Evolutionary conservation across 257 asterid genomes (phyloP).

Genomic region (Nicotiana sylvestris): DNA sequence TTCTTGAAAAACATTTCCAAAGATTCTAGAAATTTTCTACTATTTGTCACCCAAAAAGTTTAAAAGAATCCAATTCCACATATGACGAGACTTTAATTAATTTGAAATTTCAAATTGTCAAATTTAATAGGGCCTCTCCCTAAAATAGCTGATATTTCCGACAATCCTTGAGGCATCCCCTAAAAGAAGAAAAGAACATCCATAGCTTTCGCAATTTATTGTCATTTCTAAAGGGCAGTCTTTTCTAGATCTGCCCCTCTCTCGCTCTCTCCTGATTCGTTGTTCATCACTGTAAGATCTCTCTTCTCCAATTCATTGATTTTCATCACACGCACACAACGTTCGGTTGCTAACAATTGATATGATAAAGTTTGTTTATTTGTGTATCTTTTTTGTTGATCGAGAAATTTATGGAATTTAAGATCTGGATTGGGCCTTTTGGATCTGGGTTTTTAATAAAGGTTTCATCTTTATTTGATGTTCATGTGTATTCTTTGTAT

Average conservation of each 20-base stretch:
- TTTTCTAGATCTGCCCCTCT: constrained; percentile 29
- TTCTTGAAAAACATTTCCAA: background rate
- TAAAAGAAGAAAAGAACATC: background rate
- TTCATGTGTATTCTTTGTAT: background rate
- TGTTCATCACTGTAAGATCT: constrained; percentile 19
- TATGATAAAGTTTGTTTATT: background rate
- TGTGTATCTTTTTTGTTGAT: background rate
- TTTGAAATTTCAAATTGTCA: background rate
- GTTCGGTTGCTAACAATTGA: background rate
- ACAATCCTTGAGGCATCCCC: background rate
- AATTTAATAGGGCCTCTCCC: background rate
- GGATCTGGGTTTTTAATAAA: background rate
- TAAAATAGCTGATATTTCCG: background rate
- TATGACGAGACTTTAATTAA: background rate
- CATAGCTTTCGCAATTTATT: background rate
- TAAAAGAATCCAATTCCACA: background rate
- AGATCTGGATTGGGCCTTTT: background rate
- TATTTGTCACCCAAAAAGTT: too few species aligned
- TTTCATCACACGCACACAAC: background rate
- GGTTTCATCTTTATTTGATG: background rate
- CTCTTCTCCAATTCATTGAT: background rate
- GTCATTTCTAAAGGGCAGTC: constrained; percentile 24
- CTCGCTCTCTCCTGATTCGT: background rate
- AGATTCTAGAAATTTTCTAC: background rate
- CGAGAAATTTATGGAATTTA: background rate